Conservation (phyloP, 768 basidiomycete genomes). For the Rhodosporidiobolus sp. region DNA sequence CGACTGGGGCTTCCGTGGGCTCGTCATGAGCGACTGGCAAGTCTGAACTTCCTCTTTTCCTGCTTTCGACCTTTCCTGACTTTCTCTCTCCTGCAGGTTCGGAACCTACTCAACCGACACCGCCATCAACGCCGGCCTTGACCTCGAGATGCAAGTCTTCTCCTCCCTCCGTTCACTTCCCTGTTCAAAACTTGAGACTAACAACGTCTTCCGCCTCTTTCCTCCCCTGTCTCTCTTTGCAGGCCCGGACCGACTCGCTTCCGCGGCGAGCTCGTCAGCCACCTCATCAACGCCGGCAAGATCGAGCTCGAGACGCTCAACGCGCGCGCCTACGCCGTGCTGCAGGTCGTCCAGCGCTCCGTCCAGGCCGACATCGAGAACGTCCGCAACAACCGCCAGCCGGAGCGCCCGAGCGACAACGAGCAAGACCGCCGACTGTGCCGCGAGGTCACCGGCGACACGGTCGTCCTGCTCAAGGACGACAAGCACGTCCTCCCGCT, state of each 20-base stretch:
- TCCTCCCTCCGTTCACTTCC: too few species aligned
- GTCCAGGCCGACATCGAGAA: constrained; percentile 56
- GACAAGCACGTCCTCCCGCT: constrained; percentile 47
- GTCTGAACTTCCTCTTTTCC: too few species aligned
- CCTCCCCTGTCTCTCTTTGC: background rate
- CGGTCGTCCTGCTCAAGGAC: constrained; percentile 58
- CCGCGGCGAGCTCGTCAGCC: constrained; percentile 30
- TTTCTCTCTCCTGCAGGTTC: too few species aligned
- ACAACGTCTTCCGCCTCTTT: background rate
- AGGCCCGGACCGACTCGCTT: constrained; percentile 50
- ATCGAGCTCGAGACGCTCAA: constrained; percentile 52
- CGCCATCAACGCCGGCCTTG: constrained; percentile 48
- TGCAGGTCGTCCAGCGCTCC: constrained; percentile 53
- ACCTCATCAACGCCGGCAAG: constrained; percentile 46
- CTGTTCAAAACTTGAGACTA: too few species aligned
- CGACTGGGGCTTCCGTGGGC: constrained; percentile 48
- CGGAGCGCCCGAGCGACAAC: constrained; percentile 52
- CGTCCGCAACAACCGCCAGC: constrained; percentile 57
- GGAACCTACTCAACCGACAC: constrained; percentile 43
- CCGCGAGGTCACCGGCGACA: constrained; percentile 50
- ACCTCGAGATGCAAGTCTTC: constrained; percentile 40
- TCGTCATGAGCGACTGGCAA: constrained; percentile 48
- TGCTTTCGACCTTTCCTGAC: too few species aligned
- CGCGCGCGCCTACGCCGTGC: constrained; percentile 54
- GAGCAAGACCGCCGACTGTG: constrained; percentile 53